A percentile compares a stretch with the other conserved stretches of the same genome.
These are phyloP conservation scores for Zygnema cylindricum DNA, from an alignment of 139 green algal species.

Conservation along the genomic window DNA sequence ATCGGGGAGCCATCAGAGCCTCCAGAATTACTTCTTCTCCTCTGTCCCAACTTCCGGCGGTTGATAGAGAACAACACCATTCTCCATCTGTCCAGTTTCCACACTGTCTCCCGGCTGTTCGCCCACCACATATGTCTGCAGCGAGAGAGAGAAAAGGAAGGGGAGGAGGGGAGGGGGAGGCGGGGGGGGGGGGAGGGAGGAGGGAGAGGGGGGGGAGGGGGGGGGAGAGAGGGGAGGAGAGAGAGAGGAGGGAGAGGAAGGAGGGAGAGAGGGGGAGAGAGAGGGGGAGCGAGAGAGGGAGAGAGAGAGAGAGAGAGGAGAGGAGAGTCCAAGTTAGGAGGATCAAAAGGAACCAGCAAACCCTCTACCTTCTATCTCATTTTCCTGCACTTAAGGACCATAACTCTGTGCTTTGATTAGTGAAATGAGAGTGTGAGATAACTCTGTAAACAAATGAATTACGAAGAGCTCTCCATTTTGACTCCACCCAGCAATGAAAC, in stretches of 20 bases:
- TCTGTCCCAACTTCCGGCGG: background rate
- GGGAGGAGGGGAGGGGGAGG: no score
- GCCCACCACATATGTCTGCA: background rate
- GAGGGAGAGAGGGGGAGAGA: background rate
- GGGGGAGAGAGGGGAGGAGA: background rate
- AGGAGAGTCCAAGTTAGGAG: background rate
- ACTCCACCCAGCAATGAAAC: no score
- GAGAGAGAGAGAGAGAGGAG: background rate
- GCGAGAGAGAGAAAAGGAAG: no score
- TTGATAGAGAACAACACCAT: background rate
- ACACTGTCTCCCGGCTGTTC: background rate
- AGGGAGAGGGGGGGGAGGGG: no score
- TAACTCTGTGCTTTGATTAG: no score
- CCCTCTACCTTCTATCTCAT: no score
- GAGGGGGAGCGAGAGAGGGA: background rate
- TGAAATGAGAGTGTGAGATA: no score
- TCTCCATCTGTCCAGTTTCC: background rate
- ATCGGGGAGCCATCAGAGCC: no score
- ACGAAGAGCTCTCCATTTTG: no score
- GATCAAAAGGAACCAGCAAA: background rate
- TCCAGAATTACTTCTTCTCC: background rate
- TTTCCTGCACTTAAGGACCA: no score
- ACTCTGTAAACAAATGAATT: no score
- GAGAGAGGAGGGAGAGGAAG: background rate
- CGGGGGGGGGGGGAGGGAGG: no score